These are phyloP conservation scores for Phytopythium kandeliae DNA, from an alignment of 352 stramenopile species.

Conservation along the genomic window DNA sequence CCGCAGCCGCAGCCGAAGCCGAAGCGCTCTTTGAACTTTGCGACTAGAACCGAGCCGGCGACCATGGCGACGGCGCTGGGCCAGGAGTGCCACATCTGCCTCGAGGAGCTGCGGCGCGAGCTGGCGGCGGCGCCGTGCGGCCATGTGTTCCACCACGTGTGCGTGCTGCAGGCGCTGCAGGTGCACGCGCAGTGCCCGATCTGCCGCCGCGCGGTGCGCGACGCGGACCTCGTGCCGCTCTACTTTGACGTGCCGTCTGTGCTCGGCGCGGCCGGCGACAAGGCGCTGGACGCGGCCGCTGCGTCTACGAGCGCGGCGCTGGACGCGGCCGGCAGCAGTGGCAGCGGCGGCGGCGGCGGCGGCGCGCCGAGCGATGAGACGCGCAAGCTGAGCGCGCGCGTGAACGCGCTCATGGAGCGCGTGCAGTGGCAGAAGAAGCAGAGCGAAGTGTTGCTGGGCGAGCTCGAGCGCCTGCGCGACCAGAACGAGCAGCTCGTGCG, in stretches of 20 bases:
- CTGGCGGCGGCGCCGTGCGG: slow-evolving; percentile 57
- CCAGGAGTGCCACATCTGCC: slow-evolving; percentile 80
- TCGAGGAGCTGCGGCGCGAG: slow-evolving; percentile 64
- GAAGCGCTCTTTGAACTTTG: no score
- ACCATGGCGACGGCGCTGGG: slow-evolving; percentile 10
- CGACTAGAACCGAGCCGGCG: not conserved
- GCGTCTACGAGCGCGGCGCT: no score
- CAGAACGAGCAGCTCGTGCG: slow-evolving; percentile 59
- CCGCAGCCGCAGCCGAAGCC: no score
- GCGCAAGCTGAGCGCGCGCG: slow-evolving; percentile 36
- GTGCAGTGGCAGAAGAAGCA: slow-evolving; percentile 80
- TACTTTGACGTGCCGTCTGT: slow-evolving; percentile 55
- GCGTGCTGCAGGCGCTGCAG: slow-evolving; percentile 68
- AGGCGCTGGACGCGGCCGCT: no score
- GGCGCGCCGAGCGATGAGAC: slow-evolving; percentile 18
- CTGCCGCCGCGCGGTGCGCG: slow-evolving; percentile 39
- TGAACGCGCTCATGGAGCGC: slow-evolving; percentile 58
- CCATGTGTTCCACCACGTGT: slow-evolving; percentile 68
- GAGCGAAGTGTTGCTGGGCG: slow-evolving; percentile 44
- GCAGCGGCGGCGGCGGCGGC: no score
- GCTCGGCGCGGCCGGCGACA: not conserved
- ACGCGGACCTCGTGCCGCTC: slow-evolving; percentile 48
- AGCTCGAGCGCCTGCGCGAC: slow-evolving; percentile 49
- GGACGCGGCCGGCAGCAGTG: not conserved
- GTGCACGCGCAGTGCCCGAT: slow-evolving; percentile 71